Base-by-base conservation (phyloP, 768 basidiomycete genomes). In the Lentinula detonsa region DNA sequence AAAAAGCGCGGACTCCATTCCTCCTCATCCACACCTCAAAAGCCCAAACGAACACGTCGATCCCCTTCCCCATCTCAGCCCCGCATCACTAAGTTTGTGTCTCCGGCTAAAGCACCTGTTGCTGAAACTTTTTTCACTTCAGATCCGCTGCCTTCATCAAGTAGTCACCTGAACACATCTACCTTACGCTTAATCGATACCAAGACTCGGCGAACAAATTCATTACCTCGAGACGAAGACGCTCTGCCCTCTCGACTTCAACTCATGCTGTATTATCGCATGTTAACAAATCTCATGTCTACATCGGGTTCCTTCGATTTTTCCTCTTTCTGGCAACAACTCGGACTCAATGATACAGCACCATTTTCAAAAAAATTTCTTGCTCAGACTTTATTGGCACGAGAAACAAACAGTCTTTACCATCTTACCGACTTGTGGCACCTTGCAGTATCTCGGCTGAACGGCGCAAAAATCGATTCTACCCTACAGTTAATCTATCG, bases 221-320 rank as follows among this genome's bases (percentile, higher is more conserved):
- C 70, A 13, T 64, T 91, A 1, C 90, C 91, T 1, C 69, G 76
- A 3, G 76, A 85, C 13, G 76, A 79, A 43, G 90, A 91, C 63
- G 78, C 84, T 0, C 68, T 81, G 13, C 69, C 84, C 1, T 78
- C 90, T 0, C 81, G 82, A 6, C 72, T 91, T 39, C 91, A 93
- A 68, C 78, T 93, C 4, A 91, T 91, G 87, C 72, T 91, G 40
- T 93, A 93, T 67, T 80, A 83, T 65, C 83, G 83, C 16, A 81
- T 93, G 56, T 76, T 93, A 40, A 75, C 77, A 21, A 72, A 73
- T 3, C 72, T 91, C 11, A 68, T 86, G 18, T 71, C 80, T 3
- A 68, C 69, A 1, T 68, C 73, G n/a, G 65, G 65, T 5, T 76
- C 76, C 1, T 81, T 85, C 61, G 78, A 86, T 65, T 90, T 87